Conservation (phyloP, 2,329 filamentous ascomycete genomes). For the Berkeleyomyces basicola region DNA sequence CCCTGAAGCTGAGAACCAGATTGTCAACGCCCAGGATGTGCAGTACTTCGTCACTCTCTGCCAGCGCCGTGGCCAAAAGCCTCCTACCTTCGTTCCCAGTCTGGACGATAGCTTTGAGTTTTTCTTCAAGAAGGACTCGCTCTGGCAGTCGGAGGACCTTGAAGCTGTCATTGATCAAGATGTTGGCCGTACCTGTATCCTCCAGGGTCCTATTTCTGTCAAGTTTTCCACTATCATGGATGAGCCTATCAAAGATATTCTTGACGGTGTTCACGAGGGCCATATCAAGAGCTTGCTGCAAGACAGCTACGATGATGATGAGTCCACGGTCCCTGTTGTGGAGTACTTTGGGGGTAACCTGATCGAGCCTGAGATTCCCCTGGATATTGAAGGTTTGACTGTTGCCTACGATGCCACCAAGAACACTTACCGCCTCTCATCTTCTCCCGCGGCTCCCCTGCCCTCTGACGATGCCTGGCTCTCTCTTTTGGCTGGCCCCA, state of each 20-base stretch:
- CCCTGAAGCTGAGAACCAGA: conserved; percentile 71
- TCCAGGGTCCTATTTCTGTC: conserved; percentile 85
- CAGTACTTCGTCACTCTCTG: conserved; percentile 92
- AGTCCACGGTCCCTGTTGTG: conserved; percentile 59
- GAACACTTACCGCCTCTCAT: conserved; percentile 69
- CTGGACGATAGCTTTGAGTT: conserved; percentile 96
- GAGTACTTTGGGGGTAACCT: conserved; percentile 94
- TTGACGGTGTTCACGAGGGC: conserved; percentile 74
- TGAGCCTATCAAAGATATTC: conserved; percentile 86
- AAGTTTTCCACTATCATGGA: conserved; percentile 81
- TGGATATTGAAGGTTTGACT: conserved; percentile 73
- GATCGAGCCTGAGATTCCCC: conserved; percentile 51
- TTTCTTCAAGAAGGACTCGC: conserved; percentile 99
- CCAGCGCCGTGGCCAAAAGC: conserved; percentile 85
- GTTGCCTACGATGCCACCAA: conserved; percentile 64
- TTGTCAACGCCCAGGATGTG: conserved; percentile 96
- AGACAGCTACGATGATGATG: conserved; percentile 65
- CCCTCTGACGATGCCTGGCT: conserved; percentile 75
- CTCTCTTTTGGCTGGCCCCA: conserved; percentile 67
- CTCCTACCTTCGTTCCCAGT: conserved; percentile 87
- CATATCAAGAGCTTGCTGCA: conserved; percentile 67
- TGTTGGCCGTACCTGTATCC: conserved; percentile 86
- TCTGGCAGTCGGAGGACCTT: conserved; percentile 97
- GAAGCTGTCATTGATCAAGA: conserved; percentile 93
- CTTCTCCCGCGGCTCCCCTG: conserved; percentile 53